A percentile compares a stretch with the other conserved stretches of the same genome.
Conservation (phyloP, 83 land plant species). For the Isoetes engelmannii region DNA sequence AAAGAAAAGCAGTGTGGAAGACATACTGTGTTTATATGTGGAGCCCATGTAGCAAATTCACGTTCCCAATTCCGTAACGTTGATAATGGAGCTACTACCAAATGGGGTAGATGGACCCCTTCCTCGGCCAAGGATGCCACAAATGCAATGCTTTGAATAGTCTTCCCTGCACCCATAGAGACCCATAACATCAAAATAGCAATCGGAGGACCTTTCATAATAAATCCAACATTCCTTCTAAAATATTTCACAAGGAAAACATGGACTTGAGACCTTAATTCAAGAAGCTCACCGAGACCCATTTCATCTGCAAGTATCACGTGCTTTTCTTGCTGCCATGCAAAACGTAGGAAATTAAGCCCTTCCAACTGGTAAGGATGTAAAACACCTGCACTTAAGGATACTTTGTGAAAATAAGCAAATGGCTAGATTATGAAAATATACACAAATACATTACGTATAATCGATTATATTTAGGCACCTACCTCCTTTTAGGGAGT, state of each 20-base stretch:
- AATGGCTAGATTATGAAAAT: neutral
- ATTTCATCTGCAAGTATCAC: conserved; percentile 99
- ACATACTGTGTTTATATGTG: conserved; percentile 96
- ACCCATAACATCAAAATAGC: neutral
- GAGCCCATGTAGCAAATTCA: conserved; percentile 97
- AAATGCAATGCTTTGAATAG: conserved; percentile 90
- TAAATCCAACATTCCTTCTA: neutral
- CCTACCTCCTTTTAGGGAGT: conserved; percentile 72
- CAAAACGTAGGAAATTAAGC: conserved; percentile 80
- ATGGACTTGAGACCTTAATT: neutral
- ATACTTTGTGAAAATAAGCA: conserved; percentile 9
- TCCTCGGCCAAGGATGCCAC: conserved; percentile 78
- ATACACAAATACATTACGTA: neutral
- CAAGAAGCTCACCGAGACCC: conserved; percentile 78
- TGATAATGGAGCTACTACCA: conserved; percentile 92
- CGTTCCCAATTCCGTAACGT: conserved; percentile 98
- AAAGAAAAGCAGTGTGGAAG: neutral
- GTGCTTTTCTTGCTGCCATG: conserved; percentile 88
- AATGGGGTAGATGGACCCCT: conserved; percentile 51
- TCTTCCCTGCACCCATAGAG: conserved; percentile 61
- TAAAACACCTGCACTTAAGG: conserved; percentile 49
- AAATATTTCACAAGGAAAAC: neutral
- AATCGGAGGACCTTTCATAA: neutral
- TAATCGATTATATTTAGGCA: too few species aligned
- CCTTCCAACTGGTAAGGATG: conserved; percentile 99